Base-by-base conservation (phyloP, 306 rosid genomes). In the Vachellia collinsii region DNA sequence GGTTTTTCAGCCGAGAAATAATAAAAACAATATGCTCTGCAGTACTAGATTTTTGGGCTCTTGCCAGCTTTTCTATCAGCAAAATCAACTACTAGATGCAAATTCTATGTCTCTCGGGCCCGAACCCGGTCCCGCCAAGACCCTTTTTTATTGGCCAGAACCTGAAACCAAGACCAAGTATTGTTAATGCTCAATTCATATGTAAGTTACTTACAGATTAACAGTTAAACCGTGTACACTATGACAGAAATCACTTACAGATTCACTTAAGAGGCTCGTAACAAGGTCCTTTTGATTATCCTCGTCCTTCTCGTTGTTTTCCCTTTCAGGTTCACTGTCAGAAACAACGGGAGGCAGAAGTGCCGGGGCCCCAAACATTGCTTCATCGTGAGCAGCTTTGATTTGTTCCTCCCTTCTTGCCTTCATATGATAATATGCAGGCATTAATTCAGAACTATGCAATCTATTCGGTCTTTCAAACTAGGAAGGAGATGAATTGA, bases 71-170 rank as follows among this genome's bases (percentile, higher is more conserved):
- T 75, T 63, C 82, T 13, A 59, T 38, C 61, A 47, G 48, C 76
- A 70, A 11, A 51, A 56, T 81, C 39, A 20, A 29, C 74, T 70
- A 62, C 62, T 54, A 64, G 73, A 61, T 46, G 70, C 34, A 69
- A 72, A 65, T 71, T 29, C 82, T 87, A 87, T 6, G 77, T 67
- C 48, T 75, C 81, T 16, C 89, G 93, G 86, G 90, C 90, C 48
- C 91, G 93, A 87, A 92, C 94, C 61, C 97, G 93, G 41, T 95
- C 99, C 12, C 98, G 97, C 98, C 99, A 95, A 34, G 95, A 93
- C 22, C 96, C 94, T 84, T 89, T 94, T 81, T 83, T 92, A 82
- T 85, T 93, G 46, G 94, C 94, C 77, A 92, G 92, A 61, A 91
- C 94, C 99, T 93, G 80, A 77, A 81, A 63, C 59, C 65, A 75